These are phyloP conservation scores for Xerocomus potaroensis DNA, from an alignment of 768 basidiomycete species.

Conservation along the genomic window DNA sequence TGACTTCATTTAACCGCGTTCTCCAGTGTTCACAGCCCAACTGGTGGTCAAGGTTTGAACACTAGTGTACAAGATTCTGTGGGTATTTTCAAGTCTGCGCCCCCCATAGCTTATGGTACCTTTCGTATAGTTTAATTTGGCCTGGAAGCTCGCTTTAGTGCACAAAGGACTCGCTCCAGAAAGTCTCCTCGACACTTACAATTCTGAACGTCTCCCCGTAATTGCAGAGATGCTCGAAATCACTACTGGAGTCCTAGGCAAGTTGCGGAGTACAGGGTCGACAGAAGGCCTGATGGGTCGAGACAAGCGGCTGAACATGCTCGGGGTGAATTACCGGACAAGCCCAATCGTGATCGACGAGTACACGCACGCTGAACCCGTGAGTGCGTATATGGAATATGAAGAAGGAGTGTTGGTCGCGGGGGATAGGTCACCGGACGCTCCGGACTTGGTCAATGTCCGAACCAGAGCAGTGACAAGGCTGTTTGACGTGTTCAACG, in stretches of 20 bases:
- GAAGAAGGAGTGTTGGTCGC: conserved; percentile 6
- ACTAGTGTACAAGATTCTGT: conserved; percentile 38
- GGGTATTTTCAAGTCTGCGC: conserved; percentile 8
- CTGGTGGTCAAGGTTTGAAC: conserved; percentile 33
- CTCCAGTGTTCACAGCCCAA: conserved; percentile 22
- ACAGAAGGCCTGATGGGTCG: not conserved
- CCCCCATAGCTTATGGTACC: not conserved
- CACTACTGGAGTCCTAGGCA: conserved; percentile 27
- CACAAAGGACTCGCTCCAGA: conserved; percentile 36
- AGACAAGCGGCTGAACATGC: conserved; percentile 31
- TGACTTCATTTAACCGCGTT: not conserved
- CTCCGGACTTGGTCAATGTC: not conserved
- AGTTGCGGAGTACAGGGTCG: not conserved
- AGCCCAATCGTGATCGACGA: conserved; percentile 45
- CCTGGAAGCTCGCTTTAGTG: conserved; percentile 44
- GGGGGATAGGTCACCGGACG: conserved; percentile 16
- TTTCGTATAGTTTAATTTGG: conserved; percentile 35
- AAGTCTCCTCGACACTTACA: conserved; percentile 36
- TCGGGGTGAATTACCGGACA: conserved; percentile 52
- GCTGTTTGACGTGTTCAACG: conserved; percentile 1
- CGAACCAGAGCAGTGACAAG: not conserved
- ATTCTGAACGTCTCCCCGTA: conserved; percentile 46
- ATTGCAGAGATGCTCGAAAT: conserved; percentile 42
- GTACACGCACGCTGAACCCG: not conserved
- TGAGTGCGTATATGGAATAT: conserved; percentile 5